A percentile compares a stretch with the other conserved stretches of the same genome.
Conservation (phyloP, 2,329 filamentous ascomycete genomes). For the Phaeosphaeria sp. region DNA sequence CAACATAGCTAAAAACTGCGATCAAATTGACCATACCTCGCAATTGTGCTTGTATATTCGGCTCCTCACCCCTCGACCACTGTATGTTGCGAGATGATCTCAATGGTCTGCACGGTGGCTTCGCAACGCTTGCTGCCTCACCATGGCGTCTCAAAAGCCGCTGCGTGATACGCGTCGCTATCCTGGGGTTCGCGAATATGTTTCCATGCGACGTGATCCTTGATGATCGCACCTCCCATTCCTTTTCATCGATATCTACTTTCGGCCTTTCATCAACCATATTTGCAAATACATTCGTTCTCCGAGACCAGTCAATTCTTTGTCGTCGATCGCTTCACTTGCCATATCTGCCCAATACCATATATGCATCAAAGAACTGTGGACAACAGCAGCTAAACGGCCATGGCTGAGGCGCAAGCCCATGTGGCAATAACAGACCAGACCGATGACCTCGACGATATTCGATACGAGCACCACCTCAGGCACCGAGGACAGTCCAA, state of each 20-base stretch:
- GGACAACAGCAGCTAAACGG: background rate
- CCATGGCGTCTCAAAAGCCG: constrained; percentile 12
- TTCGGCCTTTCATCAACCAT: background rate
- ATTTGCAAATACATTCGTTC: background rate
- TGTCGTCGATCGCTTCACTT: background rate
- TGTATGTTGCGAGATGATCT: too few relatives aligned
- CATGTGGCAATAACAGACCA: background rate
- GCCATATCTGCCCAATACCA: background rate
- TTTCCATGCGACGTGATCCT: background rate
- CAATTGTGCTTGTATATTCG: too few relatives aligned
- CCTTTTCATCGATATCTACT: background rate
- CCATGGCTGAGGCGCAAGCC: background rate
- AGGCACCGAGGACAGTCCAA: constrained; percentile 27
- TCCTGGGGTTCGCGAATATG: background rate
- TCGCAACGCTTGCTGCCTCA: constrained; percentile 8
- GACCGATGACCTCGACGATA: constrained; percentile 20
- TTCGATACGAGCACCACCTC: constrained; percentile 34
- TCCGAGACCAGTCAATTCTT: background rate
- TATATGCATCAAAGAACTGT: background rate
- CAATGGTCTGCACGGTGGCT: background rate
- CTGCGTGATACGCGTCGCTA: constrained; percentile 6
- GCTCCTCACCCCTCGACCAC: too few relatives aligned
- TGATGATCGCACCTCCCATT: background rate
- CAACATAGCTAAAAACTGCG: too few relatives aligned
- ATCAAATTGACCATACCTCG: too few relatives aligned